Evolutionary conservation across 306 rosid genomes (phyloP), one percentile per base, ranked within the genome.

Genomic region (Morella rubra): DNA sequence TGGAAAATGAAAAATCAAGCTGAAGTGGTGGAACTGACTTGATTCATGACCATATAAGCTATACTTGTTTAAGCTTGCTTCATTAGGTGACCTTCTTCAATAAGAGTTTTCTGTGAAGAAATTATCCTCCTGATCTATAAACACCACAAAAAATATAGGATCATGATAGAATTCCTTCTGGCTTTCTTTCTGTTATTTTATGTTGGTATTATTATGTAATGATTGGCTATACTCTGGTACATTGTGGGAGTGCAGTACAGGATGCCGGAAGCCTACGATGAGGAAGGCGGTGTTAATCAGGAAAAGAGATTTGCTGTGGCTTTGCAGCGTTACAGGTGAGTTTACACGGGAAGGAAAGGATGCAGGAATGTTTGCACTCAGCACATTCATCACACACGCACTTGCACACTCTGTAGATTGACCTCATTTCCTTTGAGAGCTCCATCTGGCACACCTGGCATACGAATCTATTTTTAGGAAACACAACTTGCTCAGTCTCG

Each of bases 251-350:
- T 74, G 82, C 94, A 94, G 97, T 95, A 95, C 78, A 88, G 93
- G 82, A 92, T 95, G 88, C 97, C 99, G 0, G 97, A 95, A 0
- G 99, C 99, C 55, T 92, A 92, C 84, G 99, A 95, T 80, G 84
- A 85, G 72, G 97, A 92, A 10, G 95, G 97, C 37, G 90, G 77
- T n/a, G 87, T 93, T 79, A 88, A 81, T 79, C 98, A 93, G 85
- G 98, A 93, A 75, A 92, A 88, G 82, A 83, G 99, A 80, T 95
- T 95, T 89, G 74, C 96, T 67, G 97, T 90, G 79, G 97, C 92
- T 42, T 0, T 80, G 68, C 90, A 87, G 80, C 90, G 91, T 40
- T 84, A 87, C 85, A 90, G 94, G 94, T 85, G 27, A 66, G 71
- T 73, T 66, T 55, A 62, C 66, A 73, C 56, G 18, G 16, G 53